phyloP scores from a whole-genome alignment of 108 stramenopile genomes.

The Discostella stelligeroides region DNA sequence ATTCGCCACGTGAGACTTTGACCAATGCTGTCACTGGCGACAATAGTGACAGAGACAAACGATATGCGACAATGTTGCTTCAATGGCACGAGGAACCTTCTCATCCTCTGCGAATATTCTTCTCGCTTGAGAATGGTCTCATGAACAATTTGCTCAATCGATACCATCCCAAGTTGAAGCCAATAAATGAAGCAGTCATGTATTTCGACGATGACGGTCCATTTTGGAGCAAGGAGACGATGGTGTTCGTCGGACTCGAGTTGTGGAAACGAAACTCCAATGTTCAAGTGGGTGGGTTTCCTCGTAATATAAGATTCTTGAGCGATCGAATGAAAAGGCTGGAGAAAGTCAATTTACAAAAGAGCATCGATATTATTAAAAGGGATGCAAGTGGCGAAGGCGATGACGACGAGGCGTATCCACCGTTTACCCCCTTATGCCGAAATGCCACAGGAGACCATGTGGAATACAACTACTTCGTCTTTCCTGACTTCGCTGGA shows the following conservation, averaged over 20 bases:
- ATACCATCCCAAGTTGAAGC: constrained; percentile 78
- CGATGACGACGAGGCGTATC: constrained; percentile 38
- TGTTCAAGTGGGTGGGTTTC: constrained; percentile 86
- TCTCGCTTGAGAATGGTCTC: constrained; percentile 74
- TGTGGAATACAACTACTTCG: constrained; percentile 75
- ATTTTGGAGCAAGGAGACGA: constrained; percentile 72
- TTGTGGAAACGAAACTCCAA: constrained; percentile 89
- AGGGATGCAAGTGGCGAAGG: constrained; percentile 20
- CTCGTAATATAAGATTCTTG: constrained; percentile 61
- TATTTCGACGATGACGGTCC: constrained; percentile 93
- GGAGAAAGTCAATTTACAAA: constrained; percentile 50
- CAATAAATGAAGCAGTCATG: constrained; percentile 81
- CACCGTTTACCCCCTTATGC: constrained; percentile 72
- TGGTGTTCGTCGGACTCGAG: constrained; percentile 69
- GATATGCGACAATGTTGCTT: constrained; percentile 51
- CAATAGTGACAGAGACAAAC: constrained; percentile 33
- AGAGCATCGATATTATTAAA: constrained; percentile 34
- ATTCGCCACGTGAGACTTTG: constrained; percentile 66
- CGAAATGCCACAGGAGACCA: constrained; percentile 61
- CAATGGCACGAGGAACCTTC: constrained; percentile 49
- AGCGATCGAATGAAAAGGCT: constrained; percentile 45
- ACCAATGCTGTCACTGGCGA: constrained; percentile 12
- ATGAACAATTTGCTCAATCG: constrained; percentile 86
- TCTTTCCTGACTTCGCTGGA: constrained; percentile 74
- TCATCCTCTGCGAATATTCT: constrained; percentile 75